Base-by-base conservation (phyloP, 1,139 yeast species). In the Dujonia santamariae region DNA sequence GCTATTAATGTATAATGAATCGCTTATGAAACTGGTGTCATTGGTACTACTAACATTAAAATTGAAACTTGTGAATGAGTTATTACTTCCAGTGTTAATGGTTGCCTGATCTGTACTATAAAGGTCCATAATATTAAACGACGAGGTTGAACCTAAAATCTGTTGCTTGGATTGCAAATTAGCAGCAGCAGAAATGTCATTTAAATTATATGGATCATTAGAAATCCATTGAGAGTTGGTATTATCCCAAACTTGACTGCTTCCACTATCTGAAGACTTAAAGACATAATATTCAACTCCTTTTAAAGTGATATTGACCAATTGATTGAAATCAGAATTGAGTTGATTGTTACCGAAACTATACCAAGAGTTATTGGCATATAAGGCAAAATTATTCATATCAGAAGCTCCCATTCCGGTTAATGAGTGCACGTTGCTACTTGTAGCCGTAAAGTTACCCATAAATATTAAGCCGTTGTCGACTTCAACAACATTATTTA, bases 1-100 rank as follows among this genome's bases (percentile, higher is more conserved):
- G 15, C 60, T 60, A 47, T 81, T 80, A 27, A 82, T 62, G 35
- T 57, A 63, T 39, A 48, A 63, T 0, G 74, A 59, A 4, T 49
- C 40, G 11, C 51, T 38, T 15, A 83, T 76, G 1, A 56, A 11
- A 12, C 21, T 15, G 3, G 12, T 7, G 8, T 30, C 52, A 18
- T 81, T 82, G 11, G 34, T 31, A 6, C 39, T 38, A n/a, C 38
- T 40, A 7, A 63, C 43, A 16, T 50, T 42, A 29, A 65, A 45
- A 23, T 56, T 48, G 37, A 48, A 64, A 4, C 43, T 39, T 5
- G 47, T 42, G 30, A 67, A 19, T 7, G 32, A 54, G 13, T 46
- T 48, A 9, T 47, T 36, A 16, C 48, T 47, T 26, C 47, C 44
- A 7, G 44, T 37, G 15, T 20, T 18, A 8, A 64, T 45, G 36